Conservation (phyloP, 23 red algal genomes). For the Gracilaria caudata region DNA sequence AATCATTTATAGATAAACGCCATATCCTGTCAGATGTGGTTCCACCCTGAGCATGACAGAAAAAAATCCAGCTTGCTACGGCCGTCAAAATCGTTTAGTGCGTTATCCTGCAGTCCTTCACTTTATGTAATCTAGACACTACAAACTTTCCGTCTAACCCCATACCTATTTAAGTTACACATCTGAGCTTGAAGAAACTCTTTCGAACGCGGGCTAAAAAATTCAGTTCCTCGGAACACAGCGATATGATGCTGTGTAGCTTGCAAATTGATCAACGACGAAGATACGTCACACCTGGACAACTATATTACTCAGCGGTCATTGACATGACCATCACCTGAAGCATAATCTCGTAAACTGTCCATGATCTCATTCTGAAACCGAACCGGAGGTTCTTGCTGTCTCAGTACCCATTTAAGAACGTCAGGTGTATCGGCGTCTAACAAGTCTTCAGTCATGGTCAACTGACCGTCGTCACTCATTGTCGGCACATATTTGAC, state of each 20-base stretch:
- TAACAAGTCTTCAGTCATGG: conserved; percentile 74
- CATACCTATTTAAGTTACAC: not conserved
- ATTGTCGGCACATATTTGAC: conserved; percentile 54
- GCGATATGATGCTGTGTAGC: no score
- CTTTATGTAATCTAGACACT: not conserved
- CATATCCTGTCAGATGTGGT: no score
- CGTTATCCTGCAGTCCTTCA: not conserved
- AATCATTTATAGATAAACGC: no score
- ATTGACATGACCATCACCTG: conserved; percentile 20
- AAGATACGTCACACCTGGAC: no score
- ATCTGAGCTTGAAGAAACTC: not conserved
- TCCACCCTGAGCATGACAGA: not conserved
- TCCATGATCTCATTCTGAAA: conserved; percentile 19
- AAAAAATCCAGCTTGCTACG: not conserved
- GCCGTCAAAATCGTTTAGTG: not conserved
- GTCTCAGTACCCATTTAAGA: conserved; percentile 74
- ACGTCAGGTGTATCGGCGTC: conserved; percentile 80
- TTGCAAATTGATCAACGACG: no score
- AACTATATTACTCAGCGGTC: not conserved
- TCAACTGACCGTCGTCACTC: conserved; percentile 18
- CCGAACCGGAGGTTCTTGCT: conserved; percentile 57
- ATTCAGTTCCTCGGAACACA: no score
- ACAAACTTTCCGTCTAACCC: not conserved
- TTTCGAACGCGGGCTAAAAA: not conserved
- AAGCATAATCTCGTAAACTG: conserved; percentile 12